phyloP scores from a whole-genome alignment of 2,329 filamentous ascomycete species.

The Fusarium beomiforme region DNA sequence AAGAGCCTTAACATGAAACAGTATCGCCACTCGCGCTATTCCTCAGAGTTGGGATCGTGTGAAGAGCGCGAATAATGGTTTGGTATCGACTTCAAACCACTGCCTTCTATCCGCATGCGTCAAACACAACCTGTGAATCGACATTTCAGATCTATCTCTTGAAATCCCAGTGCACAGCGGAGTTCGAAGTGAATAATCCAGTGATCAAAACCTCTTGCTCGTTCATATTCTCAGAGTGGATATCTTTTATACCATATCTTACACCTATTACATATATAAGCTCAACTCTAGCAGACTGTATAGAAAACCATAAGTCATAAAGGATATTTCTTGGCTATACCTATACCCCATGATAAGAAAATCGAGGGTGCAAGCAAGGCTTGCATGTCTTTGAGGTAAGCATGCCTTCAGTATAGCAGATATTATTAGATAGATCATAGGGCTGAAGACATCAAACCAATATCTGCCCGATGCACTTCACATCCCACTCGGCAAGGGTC shows the following conservation, averaged over 20 bases:
- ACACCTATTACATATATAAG: neutral
- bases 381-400: too few species aligned
- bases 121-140: neutral
- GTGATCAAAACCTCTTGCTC: rapidly evolving
- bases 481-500: slow-evolving; percentile 14
- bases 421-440: neutral
- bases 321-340: too few species aligned
- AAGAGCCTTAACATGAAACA: too few species aligned
- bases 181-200: too few species aligned
- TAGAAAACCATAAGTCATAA: neutral
- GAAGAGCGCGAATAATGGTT: too few species aligned
- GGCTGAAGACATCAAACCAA: neutral
- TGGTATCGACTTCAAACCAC: neutral
- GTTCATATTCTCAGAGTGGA: neutral
- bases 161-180: too few species aligned
- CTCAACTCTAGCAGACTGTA: neutral
- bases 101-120: neutral
- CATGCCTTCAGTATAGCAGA: too few species aligned
- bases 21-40: too few species aligned
- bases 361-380: too few species aligned
- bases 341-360: neutral
- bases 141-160: neutral
- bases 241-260: neutral
- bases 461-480: neutral
- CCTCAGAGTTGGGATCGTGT: too few species aligned